phyloP scores from a whole-genome alignment of 1,284 basidiomycete genomes.

The Peniophora sp. region DNA sequence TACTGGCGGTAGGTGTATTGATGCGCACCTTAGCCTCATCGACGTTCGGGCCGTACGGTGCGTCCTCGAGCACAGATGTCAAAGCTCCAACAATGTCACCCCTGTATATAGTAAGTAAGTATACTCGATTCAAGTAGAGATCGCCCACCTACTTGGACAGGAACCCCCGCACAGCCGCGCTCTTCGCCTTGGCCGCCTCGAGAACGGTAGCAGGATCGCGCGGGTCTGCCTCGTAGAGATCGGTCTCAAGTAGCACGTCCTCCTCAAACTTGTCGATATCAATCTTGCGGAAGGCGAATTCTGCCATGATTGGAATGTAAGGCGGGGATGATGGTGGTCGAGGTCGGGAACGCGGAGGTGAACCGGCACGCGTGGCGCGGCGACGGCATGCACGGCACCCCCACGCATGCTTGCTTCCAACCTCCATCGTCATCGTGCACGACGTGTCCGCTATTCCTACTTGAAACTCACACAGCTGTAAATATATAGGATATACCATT shows the following conservation, averaged over 20 bases:
- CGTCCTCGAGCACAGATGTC: slow-evolving; percentile 58
- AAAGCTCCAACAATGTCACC: slow-evolving; percentile 74
- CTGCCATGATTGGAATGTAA: slow-evolving; percentile 12
- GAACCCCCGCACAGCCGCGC: slow-evolving; percentile 62
- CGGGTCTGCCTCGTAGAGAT: slow-evolving; percentile 85
- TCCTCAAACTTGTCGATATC: slow-evolving; percentile 94
- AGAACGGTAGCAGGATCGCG: slow-evolving; percentile 71
- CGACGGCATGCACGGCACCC: neutral
- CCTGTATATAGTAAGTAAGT: slow-evolving; percentile 25
- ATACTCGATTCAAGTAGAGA: neutral
- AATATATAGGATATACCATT: no score
- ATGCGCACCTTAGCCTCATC: slow-evolving; percentile 81
- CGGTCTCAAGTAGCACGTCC: slow-evolving; percentile 78
- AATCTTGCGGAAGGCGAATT: slow-evolving; percentile 83
- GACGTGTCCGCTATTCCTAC: no score
- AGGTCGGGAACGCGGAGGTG: neutral
- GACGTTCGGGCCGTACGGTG: slow-evolving; percentile 79
- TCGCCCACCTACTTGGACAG: slow-evolving; percentile 59
- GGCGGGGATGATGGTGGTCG: neutral
- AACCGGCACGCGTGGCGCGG: neutral
- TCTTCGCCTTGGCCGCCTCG: slow-evolving; percentile 71
- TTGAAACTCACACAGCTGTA: no score
- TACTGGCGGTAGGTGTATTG: neutral
- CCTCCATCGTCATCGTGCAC: no score
- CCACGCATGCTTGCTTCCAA: neutral